These are phyloP conservation scores for Cladosporium oxysporum DNA, from an alignment of 2,329 filamentous ascomycete genomes.

Conservation along the genomic window DNA sequence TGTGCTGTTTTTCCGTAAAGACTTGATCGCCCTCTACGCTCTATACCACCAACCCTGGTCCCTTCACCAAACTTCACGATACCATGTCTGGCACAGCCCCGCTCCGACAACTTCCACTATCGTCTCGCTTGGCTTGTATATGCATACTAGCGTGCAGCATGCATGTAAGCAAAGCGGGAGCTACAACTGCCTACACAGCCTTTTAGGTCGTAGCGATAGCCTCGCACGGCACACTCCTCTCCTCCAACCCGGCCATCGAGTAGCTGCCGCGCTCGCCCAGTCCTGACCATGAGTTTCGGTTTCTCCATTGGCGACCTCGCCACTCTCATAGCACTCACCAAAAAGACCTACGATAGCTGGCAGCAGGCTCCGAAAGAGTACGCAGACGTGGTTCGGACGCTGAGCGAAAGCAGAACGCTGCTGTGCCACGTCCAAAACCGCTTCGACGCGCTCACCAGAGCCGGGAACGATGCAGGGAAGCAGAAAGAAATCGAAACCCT, in stretches of 20 bases:
- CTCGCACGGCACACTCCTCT: neutral
- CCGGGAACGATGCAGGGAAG: neutral
- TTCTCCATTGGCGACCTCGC: neutral
- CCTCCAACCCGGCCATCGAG: neutral
- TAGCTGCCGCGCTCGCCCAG: neutral
- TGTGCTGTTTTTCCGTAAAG: neutral
- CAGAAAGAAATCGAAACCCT: neutral
- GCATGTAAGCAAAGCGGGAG: neutral
- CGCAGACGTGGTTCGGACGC: neutral
- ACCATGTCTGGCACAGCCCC: neutral
- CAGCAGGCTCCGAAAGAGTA: neutral
- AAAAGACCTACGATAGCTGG: neutral
- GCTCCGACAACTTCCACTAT: neutral
- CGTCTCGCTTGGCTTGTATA: slow-evolving; percentile 1
- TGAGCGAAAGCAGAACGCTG: neutral
- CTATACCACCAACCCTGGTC: neutral
- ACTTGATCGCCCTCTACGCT: neutral
- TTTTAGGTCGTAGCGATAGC: neutral
- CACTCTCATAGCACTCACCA: neutral
- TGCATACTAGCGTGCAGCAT: slow-evolving; percentile 1
- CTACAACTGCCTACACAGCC: neutral
- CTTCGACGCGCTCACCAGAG: neutral
- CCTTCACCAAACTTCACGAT: neutral
- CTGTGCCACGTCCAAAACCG: neutral
- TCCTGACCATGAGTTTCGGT: neutral